Evolutionary conservation across 108 stramenopile species (phyloP).

Genomic region (Cyclostephanos invisitatus): DNA sequence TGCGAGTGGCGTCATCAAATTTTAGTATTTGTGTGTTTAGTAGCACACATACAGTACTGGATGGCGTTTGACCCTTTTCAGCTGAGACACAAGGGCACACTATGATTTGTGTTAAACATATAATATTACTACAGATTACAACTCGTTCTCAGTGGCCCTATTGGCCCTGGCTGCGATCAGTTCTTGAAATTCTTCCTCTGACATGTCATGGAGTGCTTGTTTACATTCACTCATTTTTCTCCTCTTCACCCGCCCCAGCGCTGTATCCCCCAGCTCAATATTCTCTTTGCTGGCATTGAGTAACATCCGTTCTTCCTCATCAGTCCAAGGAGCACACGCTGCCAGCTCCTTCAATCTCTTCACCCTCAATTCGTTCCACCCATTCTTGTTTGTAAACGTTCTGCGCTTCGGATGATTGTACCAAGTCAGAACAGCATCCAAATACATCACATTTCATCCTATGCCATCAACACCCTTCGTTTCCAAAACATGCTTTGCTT

Average conservation of each 20-base stretch:
- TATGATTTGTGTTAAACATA: no score
- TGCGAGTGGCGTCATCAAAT: no score
- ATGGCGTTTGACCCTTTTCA: no score
- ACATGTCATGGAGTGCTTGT: not conserved
- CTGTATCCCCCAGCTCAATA: conserved; percentile 5
- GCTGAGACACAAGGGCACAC: no score
- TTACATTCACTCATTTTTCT: not conserved
- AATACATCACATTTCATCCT: not conserved
- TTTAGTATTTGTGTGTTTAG: no score
- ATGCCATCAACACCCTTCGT: not conserved
- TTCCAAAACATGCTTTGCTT: conserved; percentile 3
- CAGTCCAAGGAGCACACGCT: not conserved
- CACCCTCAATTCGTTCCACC: not conserved
- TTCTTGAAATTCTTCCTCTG: not conserved
- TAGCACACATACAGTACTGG: no score
- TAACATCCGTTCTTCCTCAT: conserved; percentile 6
- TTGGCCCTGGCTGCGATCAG: no score
- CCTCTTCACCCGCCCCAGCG: not conserved
- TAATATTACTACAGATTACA: not conserved
- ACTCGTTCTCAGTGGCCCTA: no score
- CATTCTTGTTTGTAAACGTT: not conserved
- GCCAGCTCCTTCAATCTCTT: not conserved
- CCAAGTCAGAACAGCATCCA: no score
- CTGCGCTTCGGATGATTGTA: not conserved
- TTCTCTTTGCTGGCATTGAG: not conserved